These are phyloP conservation scores for Rhizopogon roseolus DNA, from an alignment of 768 basidiomycete species.

Conservation along the genomic window DNA sequence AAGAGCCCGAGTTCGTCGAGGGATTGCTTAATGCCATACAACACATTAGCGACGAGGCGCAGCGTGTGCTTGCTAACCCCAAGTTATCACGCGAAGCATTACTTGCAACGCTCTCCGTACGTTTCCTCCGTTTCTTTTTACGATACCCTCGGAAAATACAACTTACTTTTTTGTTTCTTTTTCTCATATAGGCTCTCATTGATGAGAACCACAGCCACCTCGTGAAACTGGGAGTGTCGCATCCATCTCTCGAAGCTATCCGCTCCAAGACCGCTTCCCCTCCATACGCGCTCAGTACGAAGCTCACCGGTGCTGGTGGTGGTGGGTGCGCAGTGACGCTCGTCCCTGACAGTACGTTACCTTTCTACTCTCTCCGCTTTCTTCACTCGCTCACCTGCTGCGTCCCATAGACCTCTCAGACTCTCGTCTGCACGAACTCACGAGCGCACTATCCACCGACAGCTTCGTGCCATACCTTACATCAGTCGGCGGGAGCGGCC, in stretches of 20 bases:
- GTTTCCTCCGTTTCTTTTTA: slow-evolving; percentile 26
- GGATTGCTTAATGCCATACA: slow-evolving; percentile 79
- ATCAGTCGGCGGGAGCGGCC: slow-evolving; percentile 88
- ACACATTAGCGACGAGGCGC: slow-evolving; percentile 78
- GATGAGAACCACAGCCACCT: slow-evolving; percentile 87
- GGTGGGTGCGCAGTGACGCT: slow-evolving; percentile 98
- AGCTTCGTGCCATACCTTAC: slow-evolving; percentile 86
- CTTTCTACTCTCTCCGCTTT: slow-evolving; percentile 1
- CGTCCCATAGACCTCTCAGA: slow-evolving; percentile 63
- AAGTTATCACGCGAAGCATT: slow-evolving; percentile 63
- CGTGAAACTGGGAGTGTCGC: slow-evolving; percentile 84
- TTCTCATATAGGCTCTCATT: slow-evolving; percentile 58
- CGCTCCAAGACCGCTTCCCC: slow-evolving; percentile 57
- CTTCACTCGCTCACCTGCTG: neutral
- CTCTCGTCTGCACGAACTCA: slow-evolving; percentile 51
- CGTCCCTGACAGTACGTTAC: slow-evolving; percentile 79
- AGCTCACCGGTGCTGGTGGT: slow-evolving; percentile 95
- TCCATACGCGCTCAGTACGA: slow-evolving; percentile 77
- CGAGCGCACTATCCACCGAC: slow-evolving; percentile 41
- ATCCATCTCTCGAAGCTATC: slow-evolving; percentile 81
- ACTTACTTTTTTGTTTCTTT: neutral
- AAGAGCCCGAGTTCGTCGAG: slow-evolving; percentile 86
- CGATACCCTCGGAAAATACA: neutral
- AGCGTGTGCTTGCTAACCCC: slow-evolving; percentile 66
- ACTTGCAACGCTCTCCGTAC: slow-evolving; percentile 63